Evolutionary conservation across 2,329 filamentous ascomycete genomes (phyloP).

Genomic region (Microdochium nivale): DNA sequence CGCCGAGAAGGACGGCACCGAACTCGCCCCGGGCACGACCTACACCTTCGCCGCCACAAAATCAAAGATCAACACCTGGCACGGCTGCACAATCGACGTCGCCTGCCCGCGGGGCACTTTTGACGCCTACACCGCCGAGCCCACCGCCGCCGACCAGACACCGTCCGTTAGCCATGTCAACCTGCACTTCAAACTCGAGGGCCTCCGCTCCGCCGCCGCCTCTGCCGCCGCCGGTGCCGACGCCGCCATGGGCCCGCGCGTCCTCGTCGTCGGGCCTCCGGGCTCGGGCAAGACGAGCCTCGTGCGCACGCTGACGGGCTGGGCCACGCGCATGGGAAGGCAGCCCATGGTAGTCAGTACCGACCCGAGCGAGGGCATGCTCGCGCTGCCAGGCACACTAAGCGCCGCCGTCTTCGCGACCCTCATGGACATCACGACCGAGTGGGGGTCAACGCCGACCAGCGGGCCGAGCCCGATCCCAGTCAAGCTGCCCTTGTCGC

Average conservation of each 20-base stretch:
- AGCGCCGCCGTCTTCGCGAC: slow-evolving; percentile 82
- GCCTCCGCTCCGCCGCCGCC: slow-evolving; percentile 52
- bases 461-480: slow-evolving; percentile 82
- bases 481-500: slow-evolving; percentile 85
- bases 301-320: slow-evolving; percentile 67
- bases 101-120: slow-evolving; percentile 44
- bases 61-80: slow-evolving; percentile 85
- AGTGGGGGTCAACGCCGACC: slow-evolving; percentile 86
- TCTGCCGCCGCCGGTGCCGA: slow-evolving; percentile 16
- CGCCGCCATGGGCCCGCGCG: slow-evolving; percentile 57
- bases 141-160: slow-evolving; percentile 66
- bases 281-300: slow-evolving; percentile 78
- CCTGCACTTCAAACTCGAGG: slow-evolving; percentile 78
- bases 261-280: slow-evolving; percentile 73
- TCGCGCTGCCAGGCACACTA: slow-evolving; percentile 71
- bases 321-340: slow-evolving; percentile 64
- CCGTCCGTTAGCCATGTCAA: slow-evolving; percentile 76
- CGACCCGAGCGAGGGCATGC: slow-evolving; percentile 71
- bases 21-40: slow-evolving; percentile 70
- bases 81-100: slow-evolving; percentile 80
- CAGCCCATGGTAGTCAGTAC: slow-evolving; percentile 80
- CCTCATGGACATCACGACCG: slow-evolving; percentile 70
- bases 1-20: slow-evolving; percentile 90
- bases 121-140: slow-evolving; percentile 38
- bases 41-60: slow-evolving; percentile 79